Conservation (phyloP, 495 filamentous ascomycete species). For the Trichoderma asperelloides region DNA sequence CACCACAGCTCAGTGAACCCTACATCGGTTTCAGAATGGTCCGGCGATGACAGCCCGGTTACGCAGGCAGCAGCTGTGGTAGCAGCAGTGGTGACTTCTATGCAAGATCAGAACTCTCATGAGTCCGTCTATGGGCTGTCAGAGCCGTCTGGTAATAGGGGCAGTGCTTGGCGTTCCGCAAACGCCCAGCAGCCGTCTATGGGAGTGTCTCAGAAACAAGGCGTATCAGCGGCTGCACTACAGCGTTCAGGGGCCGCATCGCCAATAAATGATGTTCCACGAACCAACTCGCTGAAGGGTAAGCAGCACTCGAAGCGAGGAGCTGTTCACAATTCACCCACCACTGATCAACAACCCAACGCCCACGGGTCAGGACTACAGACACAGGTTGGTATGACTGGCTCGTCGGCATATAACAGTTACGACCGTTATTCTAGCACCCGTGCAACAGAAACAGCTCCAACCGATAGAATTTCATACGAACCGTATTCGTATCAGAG, state of each 20-base stretch:
- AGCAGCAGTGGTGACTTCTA: not conserved
- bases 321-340: not conserved
- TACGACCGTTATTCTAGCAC: slow-evolving; percentile 7
- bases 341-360: not conserved
- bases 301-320: not conserved
- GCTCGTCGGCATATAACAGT: slow-evolving; percentile 4
- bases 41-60: not conserved
- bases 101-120: not conserved
- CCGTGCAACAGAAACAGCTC: not conserved
- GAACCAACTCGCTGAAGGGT: not conserved
- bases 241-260: not conserved
- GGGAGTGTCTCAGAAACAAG: not conserved
- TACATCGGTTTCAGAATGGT: not conserved
- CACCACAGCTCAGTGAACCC: not conserved
- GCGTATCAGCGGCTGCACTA: not conserved
- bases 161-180: not conserved
- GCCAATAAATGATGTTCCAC: not conserved
- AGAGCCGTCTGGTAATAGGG: not conserved
- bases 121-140: not conserved
- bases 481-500: slow-evolving; percentile 10
- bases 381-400: not conserved
- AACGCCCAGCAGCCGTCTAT: not conserved
- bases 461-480: slow-evolving; percentile 7
- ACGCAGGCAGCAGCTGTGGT: slow-evolving; percentile 1
- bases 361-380: not conserved